Base-by-base conservation (phyloP, 1,139 yeast species). In the Yamadazyma sp. region DNA sequence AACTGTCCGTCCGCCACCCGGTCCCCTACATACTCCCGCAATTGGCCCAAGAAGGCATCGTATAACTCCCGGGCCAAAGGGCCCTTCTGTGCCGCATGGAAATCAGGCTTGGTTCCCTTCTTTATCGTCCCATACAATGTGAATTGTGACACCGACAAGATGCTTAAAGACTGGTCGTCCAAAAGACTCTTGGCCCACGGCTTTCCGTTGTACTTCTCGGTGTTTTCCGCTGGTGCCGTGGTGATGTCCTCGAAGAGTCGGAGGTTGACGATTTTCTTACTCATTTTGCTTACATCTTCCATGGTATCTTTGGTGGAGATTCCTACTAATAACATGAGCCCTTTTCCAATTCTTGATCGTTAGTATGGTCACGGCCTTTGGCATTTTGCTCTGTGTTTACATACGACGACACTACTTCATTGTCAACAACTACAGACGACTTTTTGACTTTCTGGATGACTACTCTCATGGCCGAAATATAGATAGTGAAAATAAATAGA, bases 61-160 rank as follows among this genome's bases (percentile, higher is more conserved):
- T 89, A 92, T 41, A 88, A 62, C 12, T 68, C 78, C 23, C 67
- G 64, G 0, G 98, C 97, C 1, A 72, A 61, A n/a, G 71, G 77
- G 0, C 89, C 96, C 60, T 84, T 86, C 40, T 89, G 95, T 0
- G 97, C 97, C 44, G 70, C 69, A 56, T 91, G 97, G 60, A 91
- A 89, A 55, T 91, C 97, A 0, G 98, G 98, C 56, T 89, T 91
- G 5, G 95, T 77, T 4, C 97, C 97, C 59, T 91, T 91, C 52
- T 80, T 84, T 17, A 92, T 77, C 24, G 79, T 83, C 0, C 89
- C 98, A 56, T 84, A 80, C 29, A 91, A 69, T 0, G 98, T 91
- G 64, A 91, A 91, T 56, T 91, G 98, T 4, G 96, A 87, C 1
- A 91, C 95, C 3, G 69, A 58, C 20, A 71, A 56, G 4, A 71